Conservation (phyloP, 2,329 filamentous ascomycete genomes). For the Orbilia javanica region DNA sequence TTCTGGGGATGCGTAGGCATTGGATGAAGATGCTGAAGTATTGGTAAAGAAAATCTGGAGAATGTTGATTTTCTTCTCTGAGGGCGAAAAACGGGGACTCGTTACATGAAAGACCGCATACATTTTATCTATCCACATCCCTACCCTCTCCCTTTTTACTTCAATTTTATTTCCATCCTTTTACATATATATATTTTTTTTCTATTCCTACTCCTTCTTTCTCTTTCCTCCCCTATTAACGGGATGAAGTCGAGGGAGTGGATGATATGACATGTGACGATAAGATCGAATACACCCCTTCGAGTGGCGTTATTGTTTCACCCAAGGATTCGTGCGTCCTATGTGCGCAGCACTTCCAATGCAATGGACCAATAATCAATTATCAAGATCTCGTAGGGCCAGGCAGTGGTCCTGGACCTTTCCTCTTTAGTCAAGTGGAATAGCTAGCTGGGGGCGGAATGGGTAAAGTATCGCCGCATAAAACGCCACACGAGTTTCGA, state of each 20-base stretch:
- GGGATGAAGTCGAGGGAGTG: not conserved
- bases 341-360: no score
- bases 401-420: not conserved
- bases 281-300: no score
- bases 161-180: not conserved
- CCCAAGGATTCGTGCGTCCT: no score
- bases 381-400: not conserved
- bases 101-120: constrained; percentile 70
- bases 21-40: constrained; percentile 94
- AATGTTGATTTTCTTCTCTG: constrained; percentile 97
- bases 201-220: not conserved
- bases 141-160: not conserved
- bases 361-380: no score
- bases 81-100: constrained; percentile 90
- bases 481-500: constrained; percentile 23
- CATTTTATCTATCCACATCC: not conserved
- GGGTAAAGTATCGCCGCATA: constrained; percentile 17
- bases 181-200: not conserved
- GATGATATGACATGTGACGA: constrained; percentile 8
- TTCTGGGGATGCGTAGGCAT: constrained; percentile 71
- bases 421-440: constrained; percentile 13
- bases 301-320: no score
- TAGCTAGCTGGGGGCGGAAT: not conserved
- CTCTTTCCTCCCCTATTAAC: no score
- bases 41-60: constrained; percentile 97